Evolutionary conservation across 2,329 filamentous ascomycete genomes (phyloP), one percentile per base, ranked within the genome.

Genomic region (Sclerotinia borealis): DNA sequence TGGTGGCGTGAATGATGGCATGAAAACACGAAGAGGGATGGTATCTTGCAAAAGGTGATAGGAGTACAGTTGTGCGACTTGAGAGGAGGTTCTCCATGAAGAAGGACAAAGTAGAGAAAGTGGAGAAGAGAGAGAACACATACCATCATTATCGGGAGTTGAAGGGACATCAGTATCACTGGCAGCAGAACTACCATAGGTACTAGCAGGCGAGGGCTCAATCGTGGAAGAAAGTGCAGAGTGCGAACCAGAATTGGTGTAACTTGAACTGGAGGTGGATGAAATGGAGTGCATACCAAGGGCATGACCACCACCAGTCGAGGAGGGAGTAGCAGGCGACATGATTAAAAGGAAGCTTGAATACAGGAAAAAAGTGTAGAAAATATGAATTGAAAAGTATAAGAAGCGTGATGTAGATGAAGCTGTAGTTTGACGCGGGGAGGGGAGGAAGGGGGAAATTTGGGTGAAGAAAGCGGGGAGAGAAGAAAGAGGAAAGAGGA

Each of bases 121-220:
- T 37, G 25, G n/a, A 17, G 49, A 56, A 27, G 22, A 49, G 63
- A 37, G 6, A 27, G 2, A 25, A 43, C 15, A 62, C 68, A 17
- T 66, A 71, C 69, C 70, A 63, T 69, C 63, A 58, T 63, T 52
- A 13, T 61, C 49, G 25, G 66, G 67, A 47, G 68, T 68, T 19
- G 43, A 60, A 41, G 69, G 64, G 50, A 64, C 65, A 49, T 62
- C 68, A 59, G 61, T 31, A 64, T 71, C 64, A 50, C 68, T 70
- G 39, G 68, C 62, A 61, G 59, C 59, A 45, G 67, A 68, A 47
- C 61, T 66, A 64, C 68, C 67, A 61, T 67, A 69, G 13, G 68
- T 72, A 59, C 70, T 72, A 25, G 68, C 68, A 37, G 70, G 69
- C 34, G 69, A 70, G 19, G 68, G 68, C 51, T 71, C 65, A 48